phyloP scores from a whole-genome alignment of 176 grass and related monocot genomes.

The Neostapfia colusana region DNA sequence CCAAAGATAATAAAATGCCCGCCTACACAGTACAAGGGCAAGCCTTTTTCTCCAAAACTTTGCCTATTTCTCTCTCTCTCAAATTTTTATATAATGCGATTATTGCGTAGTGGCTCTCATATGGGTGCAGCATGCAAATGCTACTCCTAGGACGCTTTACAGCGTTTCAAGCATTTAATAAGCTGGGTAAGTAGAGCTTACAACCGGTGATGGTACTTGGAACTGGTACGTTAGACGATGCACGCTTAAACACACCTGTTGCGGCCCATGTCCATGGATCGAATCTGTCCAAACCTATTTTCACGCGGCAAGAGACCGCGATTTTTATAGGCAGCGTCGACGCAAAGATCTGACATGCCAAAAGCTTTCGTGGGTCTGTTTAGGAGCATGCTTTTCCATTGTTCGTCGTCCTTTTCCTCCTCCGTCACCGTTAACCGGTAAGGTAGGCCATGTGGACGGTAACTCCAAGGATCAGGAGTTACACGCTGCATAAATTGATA shows the following conservation, averaged over 20 bases:
- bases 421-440: slow-evolving; percentile 30
- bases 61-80: neutral
- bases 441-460: slow-evolving; percentile 17
- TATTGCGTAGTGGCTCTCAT: slow-evolving; percentile 20
- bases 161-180: slow-evolving; percentile 19
- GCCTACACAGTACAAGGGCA: neutral
- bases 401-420: neutral
- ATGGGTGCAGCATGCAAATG: slow-evolving; percentile 25
- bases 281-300: slow-evolving; percentile 43
- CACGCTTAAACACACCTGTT: neutral
- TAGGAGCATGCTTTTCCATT: slow-evolving; percentile 34
- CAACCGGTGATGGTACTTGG: slow-evolving; percentile 25
- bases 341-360: slow-evolving; percentile 24
- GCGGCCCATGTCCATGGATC: neutral
- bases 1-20: neutral
- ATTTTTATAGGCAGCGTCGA: slow-evolving; percentile 28
- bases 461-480: neutral
- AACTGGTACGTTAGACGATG: slow-evolving; percentile 16
- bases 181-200: slow-evolving; percentile 43
- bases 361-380: slow-evolving; percentile 43
- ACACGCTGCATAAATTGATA: no score
- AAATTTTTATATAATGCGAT: slow-evolving; percentile 7
- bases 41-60: neutral
- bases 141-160: slow-evolving; percentile 34
- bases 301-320: slow-evolving; percentile 13